Base-by-base conservation (phyloP, 1,139 yeast genomes). In the Scheffersomyces cryptocercus region DNA sequence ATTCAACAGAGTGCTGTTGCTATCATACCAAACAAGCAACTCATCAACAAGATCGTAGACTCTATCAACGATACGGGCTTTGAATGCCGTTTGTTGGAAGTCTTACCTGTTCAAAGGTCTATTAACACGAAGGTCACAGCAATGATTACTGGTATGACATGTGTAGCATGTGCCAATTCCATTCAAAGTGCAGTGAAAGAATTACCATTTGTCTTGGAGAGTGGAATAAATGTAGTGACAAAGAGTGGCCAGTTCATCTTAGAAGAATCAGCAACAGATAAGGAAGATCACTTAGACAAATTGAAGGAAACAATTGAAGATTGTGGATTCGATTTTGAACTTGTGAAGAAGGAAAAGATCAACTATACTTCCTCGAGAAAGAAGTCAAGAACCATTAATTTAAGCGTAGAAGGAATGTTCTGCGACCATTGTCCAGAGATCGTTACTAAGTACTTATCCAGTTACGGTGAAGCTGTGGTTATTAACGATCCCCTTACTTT, bases 121-220 rank as follows among this genome's bases (percentile, higher is more conserved):
- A 58, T 67, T 9, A 73, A 71, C 46, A 75, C 72, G 49, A 77
- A 75, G 53, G 76, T 84, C 6, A 68, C 73, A 7, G 89, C 88
- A 2, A 64, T 81, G 0, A 79, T 86, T 40, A 87, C 85, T 3
- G 93, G 93, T 4, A 85, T 86, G 63, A 81, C 90, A 0, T 86
- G 93, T 65, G 82, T 87, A 5, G 81, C 89, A 0, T 86, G 95
- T 60, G 81, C 82, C 1, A 72, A 72, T 39, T 68, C 89, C 0
- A 80, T 86, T 29, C 63, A 67, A 8, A 62, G 70, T 14, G 79
- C 82, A 0, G 77, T 81, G 1, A 56, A 68, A 5, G 76, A 70
- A 5, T 62, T 84, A 32, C 78, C 81, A 0, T 82, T 78, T 58
- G 75, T 85, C 2, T 62, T 73, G 12, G 82, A 79, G 28, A 68